Evolutionary conservation across 768 basidiomycete species (phyloP), one percentile per base, ranked within the genome.

Genomic region (Hygrocybe punicea): DNA sequence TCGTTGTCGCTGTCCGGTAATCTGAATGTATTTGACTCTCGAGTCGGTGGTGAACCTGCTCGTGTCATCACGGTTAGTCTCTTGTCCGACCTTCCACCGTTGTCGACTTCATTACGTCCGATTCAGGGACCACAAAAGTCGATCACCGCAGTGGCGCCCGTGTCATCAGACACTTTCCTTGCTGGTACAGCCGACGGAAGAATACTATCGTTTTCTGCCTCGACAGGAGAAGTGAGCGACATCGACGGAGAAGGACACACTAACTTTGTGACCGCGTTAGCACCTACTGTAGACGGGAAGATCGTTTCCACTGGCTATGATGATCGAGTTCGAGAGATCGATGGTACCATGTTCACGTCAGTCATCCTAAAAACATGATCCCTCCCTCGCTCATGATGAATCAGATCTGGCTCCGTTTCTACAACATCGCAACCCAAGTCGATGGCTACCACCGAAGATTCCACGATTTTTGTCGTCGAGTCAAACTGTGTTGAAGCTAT

Each of bases 1-100:
- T 94, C 92, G 4, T 74, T 98, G 24, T 93, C 93, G 0, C 73
- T 96, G 62, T 85, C 83, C 0, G 93, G 95, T 13, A 81, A 84
- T 55, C 76, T 98, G 54, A 91, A 88, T 63, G 67, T 96, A 14
- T 84, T 96, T 67, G 95, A 98, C 68, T 81, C 82, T 23, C 80
- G 93, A 44, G 76, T 75, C 8, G 81, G 81, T 1, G 78, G 80
- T 56, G 84, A 84, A 63, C 84, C 84, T 8, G 71, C 82, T 3
- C 81, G 82, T 16, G 68, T 89, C 10, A 71, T 93, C 51, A 78
- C 79, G 58, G 93, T 88, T 65, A 33, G 79, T 67, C 14, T 53
- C 10, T 19, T 47, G 9, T 17, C 7, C 21, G 37, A 42, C 13
- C 42, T 13, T 48, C 34, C 29, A 25, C 14, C 10, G 34, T 14